Evolutionary conservation across 2,329 filamentous ascomycete genomes (phyloP).

Genomic region (Penicillium sp.): DNA sequence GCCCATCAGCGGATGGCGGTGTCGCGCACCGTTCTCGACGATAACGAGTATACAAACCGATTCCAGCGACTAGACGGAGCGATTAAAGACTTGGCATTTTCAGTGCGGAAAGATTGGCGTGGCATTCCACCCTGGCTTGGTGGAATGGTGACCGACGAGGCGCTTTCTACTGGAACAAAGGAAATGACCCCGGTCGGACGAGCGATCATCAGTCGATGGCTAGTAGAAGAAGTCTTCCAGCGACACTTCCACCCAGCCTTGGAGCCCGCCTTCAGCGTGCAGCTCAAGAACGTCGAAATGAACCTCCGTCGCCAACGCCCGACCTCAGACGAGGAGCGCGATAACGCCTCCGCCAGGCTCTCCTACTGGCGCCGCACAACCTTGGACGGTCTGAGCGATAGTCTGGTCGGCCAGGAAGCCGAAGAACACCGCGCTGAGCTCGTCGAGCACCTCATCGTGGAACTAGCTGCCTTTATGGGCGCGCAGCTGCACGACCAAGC

Average conservation of each 20-base stretch:
- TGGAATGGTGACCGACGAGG: constrained; percentile 79
- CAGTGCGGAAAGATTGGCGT: constrained; percentile 93
- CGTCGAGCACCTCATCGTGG: constrained; percentile 68
- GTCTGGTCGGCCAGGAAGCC: constrained; percentile 66
- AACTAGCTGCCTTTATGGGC: constrained; percentile 68
- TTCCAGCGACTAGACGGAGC: constrained; percentile 91
- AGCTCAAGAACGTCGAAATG: constrained; percentile 82
- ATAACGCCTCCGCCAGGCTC: constrained; percentile 82
- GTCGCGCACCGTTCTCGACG: constrained; percentile 90
- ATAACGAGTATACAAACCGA: constrained; percentile 86
- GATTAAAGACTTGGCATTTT: constrained; percentile 92
- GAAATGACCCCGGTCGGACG: constrained; percentile 97
- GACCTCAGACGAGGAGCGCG: constrained; percentile 80
- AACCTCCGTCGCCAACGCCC: constrained; percentile 76
- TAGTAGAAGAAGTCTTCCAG: constrained; percentile 88
- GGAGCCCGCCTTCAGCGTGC: constrained; percentile 71
- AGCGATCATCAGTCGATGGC: constrained; percentile 83
- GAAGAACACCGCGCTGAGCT: constrained; percentile 68
- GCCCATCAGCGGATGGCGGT: constrained; percentile 94
- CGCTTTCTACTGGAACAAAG: constrained; percentile 82
- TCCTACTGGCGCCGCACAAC: constrained; percentile 93
- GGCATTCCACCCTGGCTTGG: constrained; percentile 78
- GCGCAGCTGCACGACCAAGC: constrained; percentile 75
- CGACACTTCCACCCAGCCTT: constrained; percentile 90
- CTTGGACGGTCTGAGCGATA: constrained; percentile 79